Percentiles rank a stretch among this genome's conserved stretches.
These are phyloP conservation scores for Zea luxurians DNA, from an alignment of 176 grass and related monocot species.

Conservation along the genomic window DNA sequence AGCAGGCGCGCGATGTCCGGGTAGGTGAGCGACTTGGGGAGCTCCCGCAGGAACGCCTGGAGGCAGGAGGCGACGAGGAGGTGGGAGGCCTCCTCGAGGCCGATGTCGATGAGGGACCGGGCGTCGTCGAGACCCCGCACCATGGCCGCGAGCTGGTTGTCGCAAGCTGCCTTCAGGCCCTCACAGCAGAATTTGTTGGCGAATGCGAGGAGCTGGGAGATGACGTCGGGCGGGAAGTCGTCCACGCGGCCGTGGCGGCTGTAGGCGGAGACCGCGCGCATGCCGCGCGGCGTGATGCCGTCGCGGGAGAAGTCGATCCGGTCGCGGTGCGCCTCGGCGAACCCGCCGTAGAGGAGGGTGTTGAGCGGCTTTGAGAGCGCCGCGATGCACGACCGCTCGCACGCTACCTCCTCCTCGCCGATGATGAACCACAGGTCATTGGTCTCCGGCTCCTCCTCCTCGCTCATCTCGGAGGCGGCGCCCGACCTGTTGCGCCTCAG, in stretches of 20 bases:
- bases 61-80: slow-evolving; percentile 82
- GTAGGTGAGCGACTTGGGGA: slow-evolving; percentile 66
- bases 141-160: slow-evolving; percentile 66
- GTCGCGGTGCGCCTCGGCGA: slow-evolving; percentile 76
- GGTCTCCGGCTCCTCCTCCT: slow-evolving; percentile 45
- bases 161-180: slow-evolving; percentile 73
- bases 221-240: slow-evolving; percentile 56
- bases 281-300: slow-evolving; percentile 65
- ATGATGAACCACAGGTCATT: slow-evolving; percentile 86
- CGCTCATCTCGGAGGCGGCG: background rate
- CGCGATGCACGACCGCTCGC: slow-evolving; percentile 81
- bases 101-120: slow-evolving; percentile 68
- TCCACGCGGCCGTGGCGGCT: slow-evolving; percentile 55
- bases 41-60: slow-evolving; percentile 93
- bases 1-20: slow-evolving; percentile 65
- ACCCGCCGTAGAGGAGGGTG: slow-evolving; percentile 89
- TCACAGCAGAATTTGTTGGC: slow-evolving; percentile 96
- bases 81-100: slow-evolving; percentile 71
- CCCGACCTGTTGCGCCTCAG: background rate
- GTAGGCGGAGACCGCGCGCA: slow-evolving; percentile 73
- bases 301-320: slow-evolving; percentile 79
- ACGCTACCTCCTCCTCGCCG: slow-evolving; percentile 77
- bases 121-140: slow-evolving; percentile 63
- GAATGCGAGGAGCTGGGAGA: slow-evolving; percentile 77
- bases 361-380: slow-evolving; percentile 73